Base-by-base conservation (phyloP, 345 rosid genomes). In the Litchi chinensis region DNA sequence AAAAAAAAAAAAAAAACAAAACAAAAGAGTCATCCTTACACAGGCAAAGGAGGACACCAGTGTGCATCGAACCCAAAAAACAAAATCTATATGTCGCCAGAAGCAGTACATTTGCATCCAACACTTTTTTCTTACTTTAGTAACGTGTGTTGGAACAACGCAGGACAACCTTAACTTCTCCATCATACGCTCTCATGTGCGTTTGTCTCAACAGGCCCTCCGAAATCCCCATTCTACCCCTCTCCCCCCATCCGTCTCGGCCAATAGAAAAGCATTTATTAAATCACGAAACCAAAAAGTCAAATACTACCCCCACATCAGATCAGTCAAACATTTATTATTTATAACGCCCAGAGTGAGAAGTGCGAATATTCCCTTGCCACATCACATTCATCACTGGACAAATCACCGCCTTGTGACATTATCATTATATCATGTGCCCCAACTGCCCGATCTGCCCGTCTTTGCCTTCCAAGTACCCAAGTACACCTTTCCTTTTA, bases 161-260 rank as follows among this genome's bases (percentile, higher is more conserved):
- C 73, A 60, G 22, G 91, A 85, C 91, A 89, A 83, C 86, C 88
- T 89, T 82, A 87, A 87, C 86, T 80, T 73, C 87, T 60, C 75
- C 88, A 64, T 75, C 82, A 72, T 71, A 18, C 10, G 66, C 60
- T 67, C 71, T 72, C 85, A 65, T 68, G 79, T 76, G 76, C 75
- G 68, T 41, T 18, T 63, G 24, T 76, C 65, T 24, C 54, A 4
- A 44, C 3, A 10, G 2, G 8, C 16, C 10, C 5, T 3, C 1
- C 4, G 8, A 28, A 32, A 11, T 76, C 44, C 70, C 79, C n/a
- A 52, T 54, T 76, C 2, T 76, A 39, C 65, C 79, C 66, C 21
- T 22, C 1, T 44, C 11, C 50, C 7, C 52, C 52, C 12, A 46
- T 3, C 37, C 37, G 2, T 2, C 37, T 32, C 22, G 24, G 43